Evolutionary conservation across 148 eudicot genomes (phyloP), one percentile per base, ranked within the genome.

Genomic region (Silene uniflora): DNA sequence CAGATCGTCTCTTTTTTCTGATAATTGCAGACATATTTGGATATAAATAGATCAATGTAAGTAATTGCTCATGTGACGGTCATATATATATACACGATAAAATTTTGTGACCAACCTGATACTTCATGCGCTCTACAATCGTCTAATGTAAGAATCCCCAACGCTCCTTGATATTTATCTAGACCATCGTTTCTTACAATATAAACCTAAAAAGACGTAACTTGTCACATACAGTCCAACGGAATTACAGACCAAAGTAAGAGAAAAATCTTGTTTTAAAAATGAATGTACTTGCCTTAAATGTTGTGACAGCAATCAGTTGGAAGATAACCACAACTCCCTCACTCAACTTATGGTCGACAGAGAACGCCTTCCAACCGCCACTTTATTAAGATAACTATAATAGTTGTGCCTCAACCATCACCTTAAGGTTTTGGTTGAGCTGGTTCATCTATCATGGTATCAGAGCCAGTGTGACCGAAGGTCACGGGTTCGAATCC

Each of bases 161-260:
- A 25, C 25, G 80, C 87, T 64, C 80, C 83, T 54, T 86, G 86
- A 58, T 72, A 64, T 3, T 84, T 87, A 62, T 75, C 88, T 32
- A 18, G 69, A 77, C 70, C 71, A 55, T 85, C 76, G 67, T 69
- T 84, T 52, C 91, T 77, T 27, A 87, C 72, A 8, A 92, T 85
- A 77, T 86, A 83, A 46, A 92, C 87, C 97, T 92, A 74, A 47
- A 23, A 80, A 42, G 27, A 19, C 22, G 62, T 10, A 16, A 7
- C 6, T 27, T 25, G 9, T 27, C 21, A 64, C 42, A 13, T 14
- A 29, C n/a, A n/a, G n/a, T n/a, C n/a, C 10, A 16, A 62, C 29
- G 10, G 13, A 62, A 22, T 0, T 24, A 23, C 1, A 9, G 29
- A 17, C 67, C 35, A 10, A 59, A 42, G 11, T 22, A 59, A 7